Base-by-base conservation (phyloP, 78 protist genomes). In the Monosiga brevicollis region DNA sequence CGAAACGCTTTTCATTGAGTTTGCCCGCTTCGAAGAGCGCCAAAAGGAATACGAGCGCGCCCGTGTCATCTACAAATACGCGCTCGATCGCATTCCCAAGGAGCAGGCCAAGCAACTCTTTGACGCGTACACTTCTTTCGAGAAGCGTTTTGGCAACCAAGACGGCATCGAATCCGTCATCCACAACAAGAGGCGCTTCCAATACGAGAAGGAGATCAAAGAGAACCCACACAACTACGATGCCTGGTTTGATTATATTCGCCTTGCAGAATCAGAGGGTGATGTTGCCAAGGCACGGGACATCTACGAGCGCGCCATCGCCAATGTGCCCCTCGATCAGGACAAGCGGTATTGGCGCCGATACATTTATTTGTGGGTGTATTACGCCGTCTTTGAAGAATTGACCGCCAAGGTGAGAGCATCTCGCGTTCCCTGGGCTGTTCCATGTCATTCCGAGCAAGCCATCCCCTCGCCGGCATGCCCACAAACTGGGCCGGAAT, bases 321-420 rank as follows among this genome's bases (percentile, higher is more conserved):
- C 95, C 23, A 42, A 90, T 54, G 78, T 89, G 40, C 99, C 99
- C 40, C 98, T 95, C 20, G 87, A 78, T 42, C 76, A 74, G 86
- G 86, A 83, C 42, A 83, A 83, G 41, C 86, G 86, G 49, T n/a
- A 72, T 35, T 98, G 99, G 98, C 71, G 90, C 43, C 83, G 98
- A 75, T 98, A 98, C 89, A 91, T 98, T 75, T 96, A 91, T 81
- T 81, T 98, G 49, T 98, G 99, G 99, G 84, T 97, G 75, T 87
- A 90, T 81, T 98, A 95, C 80, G 99, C 98, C 32, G 74, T 93
- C 71, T 97, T 84, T 40, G 98, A 95, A 75, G 98, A 97, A 62
- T 77, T 96, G 20, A 85, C 80, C 22, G 89, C 93, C 32, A 55
- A 41, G 49, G 71, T 78, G 24, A 0, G 39, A 1, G 37, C 42